Evolutionary conservation across 768 basidiomycete species (phyloP).

Genomic region (Dioszegia crocea): DNA sequence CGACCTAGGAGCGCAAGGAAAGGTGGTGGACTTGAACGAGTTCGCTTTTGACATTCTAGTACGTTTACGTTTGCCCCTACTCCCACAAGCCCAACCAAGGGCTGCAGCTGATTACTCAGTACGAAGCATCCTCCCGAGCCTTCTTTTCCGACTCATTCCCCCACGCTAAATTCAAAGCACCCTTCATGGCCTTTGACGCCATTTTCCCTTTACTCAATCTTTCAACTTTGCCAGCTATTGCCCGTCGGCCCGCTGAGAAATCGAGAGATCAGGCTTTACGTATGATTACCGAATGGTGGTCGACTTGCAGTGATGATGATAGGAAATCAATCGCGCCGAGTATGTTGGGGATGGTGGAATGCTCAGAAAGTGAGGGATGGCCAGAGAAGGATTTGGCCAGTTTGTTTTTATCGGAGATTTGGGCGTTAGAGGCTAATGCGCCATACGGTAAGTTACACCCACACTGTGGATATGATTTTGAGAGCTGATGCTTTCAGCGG

Average conservation of each 20-base stretch:
- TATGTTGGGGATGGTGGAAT: conserved; percentile 10
- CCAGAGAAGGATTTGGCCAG: conserved; percentile 11
- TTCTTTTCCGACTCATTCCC: conserved; percentile 27
- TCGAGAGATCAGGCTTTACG: conserved; percentile 8
- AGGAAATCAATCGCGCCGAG: conserved; percentile 9
- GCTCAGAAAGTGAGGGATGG: conserved; percentile 20
- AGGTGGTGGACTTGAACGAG: conserved; percentile 15
- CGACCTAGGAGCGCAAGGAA: not conserved
- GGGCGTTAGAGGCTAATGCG: conserved; percentile 34
- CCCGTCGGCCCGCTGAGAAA: conserved; percentile 1
- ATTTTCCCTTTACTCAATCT: conserved; percentile 25
- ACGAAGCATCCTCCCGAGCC: conserved; percentile 26
- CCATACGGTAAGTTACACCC: conserved; percentile 20
- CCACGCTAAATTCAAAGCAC: conserved; percentile 1
- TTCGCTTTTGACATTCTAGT: conserved; percentile 21
- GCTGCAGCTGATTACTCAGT: conserved; percentile 14
- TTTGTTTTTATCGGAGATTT: conserved; percentile 17
- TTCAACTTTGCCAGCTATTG: conserved; percentile 8
- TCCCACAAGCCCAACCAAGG: not conserved
- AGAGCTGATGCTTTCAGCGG: conserved; percentile 6
- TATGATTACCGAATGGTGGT: conserved; percentile 24
- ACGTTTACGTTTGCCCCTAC: not conserved
- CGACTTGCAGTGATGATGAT: not conserved
- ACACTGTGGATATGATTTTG: not conserved
- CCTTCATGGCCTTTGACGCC: conserved; percentile 22